phyloP scores from a whole-genome alignment of 129 eudicot genomes.

The Helianthus tuberosus region DNA sequence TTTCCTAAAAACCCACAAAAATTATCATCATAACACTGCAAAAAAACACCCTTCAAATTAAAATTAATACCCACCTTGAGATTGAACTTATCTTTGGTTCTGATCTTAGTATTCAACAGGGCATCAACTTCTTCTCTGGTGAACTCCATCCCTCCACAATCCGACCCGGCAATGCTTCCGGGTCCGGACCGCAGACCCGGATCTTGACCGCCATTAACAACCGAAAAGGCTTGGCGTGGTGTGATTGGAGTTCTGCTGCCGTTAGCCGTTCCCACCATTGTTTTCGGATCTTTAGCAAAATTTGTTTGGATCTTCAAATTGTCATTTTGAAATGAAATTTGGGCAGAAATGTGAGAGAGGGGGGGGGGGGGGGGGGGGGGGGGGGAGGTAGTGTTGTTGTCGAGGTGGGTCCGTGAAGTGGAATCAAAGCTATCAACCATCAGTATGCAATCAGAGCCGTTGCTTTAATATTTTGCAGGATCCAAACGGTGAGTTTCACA shows the following conservation, averaged over 20 bases:
- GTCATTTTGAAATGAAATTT: not conserved
- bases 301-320: constrained; percentile 16
- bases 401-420: constrained; percentile 68
- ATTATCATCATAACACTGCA: not conserved
- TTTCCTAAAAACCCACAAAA: constrained; percentile 59
- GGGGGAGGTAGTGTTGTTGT: constrained; percentile 7
- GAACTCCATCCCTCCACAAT: constrained; percentile 66
- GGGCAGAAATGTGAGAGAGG: not conserved
- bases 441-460: constrained; percentile 54
- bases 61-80: constrained; percentile 50
- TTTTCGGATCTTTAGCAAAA: constrained; percentile 44
- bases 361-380: no score
- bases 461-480: constrained; percentile 37
- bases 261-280: constrained; percentile 67
- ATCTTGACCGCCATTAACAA: constrained; percentile 81
- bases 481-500: no score
- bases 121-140: constrained; percentile 80
- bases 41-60: not conserved
- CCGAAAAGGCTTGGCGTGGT: constrained; percentile 61
- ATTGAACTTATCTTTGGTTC: constrained; percentile 72
- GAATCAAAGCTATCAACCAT: constrained; percentile 42
- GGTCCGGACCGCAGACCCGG: constrained; percentile 58
- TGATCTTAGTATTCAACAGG: constrained; percentile 77
- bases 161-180: constrained; percentile 70
- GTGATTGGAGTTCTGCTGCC: constrained; percentile 44